Conservation (phyloP, 192 early-diverging fungal genomes). For the Coemansia sp. region DNA sequence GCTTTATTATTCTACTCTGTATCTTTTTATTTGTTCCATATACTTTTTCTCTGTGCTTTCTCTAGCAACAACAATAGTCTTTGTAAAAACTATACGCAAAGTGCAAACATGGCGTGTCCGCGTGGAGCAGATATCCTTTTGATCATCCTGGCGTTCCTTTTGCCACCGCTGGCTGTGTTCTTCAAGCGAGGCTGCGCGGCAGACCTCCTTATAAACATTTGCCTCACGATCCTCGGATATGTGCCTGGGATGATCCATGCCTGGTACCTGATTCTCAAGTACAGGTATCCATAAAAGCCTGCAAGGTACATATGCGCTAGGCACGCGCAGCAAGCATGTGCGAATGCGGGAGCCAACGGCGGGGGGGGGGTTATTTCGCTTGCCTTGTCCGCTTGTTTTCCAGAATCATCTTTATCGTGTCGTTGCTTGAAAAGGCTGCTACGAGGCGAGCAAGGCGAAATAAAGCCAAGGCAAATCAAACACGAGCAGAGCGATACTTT, state of each 20-base stretch:
- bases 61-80: neutral
- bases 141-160: constrained; percentile 48
- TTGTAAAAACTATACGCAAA: neutral
- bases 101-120: constrained; percentile 14
- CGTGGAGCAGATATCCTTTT: constrained; percentile 27
- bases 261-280: constrained; percentile 57
- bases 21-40: neutral
- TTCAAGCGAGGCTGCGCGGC: constrained; percentile 57
- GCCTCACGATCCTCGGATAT: constrained; percentile 64
- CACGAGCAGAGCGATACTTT: too few relatives aligned
- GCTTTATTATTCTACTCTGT: too few relatives aligned
- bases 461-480: too few relatives aligned
- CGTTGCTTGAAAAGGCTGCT: too few relatives aligned
- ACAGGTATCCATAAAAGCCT: neutral
- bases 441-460: too few relatives aligned
- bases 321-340: neutral
- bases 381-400: too few relatives aligned
- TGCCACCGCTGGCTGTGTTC: constrained; percentile 65
- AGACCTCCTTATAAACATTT: constrained; percentile 68
- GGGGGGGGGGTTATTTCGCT: too few relatives aligned
- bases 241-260: constrained; percentile 69
- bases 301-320: neutral
- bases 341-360: too few relatives aligned
- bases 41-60: neutral
- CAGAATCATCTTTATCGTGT: too few relatives aligned